Conservation (phyloP, 306 rosid genomes). For the Geum urbanum region DNA sequence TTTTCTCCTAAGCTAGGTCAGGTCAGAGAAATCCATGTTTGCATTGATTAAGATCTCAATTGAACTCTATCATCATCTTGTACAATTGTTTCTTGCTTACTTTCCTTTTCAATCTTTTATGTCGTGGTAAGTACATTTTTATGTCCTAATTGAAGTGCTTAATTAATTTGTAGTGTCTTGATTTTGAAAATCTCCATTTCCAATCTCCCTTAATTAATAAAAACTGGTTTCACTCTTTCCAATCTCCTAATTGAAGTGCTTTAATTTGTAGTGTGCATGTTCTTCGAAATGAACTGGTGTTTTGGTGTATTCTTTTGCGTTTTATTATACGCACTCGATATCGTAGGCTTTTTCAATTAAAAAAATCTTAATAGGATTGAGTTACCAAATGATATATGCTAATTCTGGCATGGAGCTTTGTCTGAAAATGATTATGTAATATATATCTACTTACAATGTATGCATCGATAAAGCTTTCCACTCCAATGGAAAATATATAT, state of each 20-base stretch:
- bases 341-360: too few relatives aligned
- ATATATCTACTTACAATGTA: not conserved
- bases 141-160: constrained; percentile 14
- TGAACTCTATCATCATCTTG: constrained; percentile 6
- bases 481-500: not conserved
- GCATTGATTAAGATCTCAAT: constrained; percentile 2
- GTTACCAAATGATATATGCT: not conserved
- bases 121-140: not conserved
- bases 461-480: not conserved
- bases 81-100: constrained; percentile 16
- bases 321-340: not conserved
- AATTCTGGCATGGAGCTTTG: constrained; percentile 1
- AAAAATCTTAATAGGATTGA: not conserved
- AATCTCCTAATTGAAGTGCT: not conserved
- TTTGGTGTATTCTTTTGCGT: too few relatives aligned
- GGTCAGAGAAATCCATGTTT: constrained; percentile 28
- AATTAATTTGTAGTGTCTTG: not conserved
- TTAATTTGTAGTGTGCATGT: too few relatives aligned
- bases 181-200: not conserved
- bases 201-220: constrained; percentile 10
- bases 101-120: constrained; percentile 1
- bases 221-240: not conserved
- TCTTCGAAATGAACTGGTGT: not conserved
- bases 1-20: constrained; percentile 21
- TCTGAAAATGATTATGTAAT: not conserved